A percentile compares a stretch with the other conserved stretches of the same genome.
Evolutionary conservation across 495 filamentous ascomycete species (phyloP).

Genomic region (Penicillium lagena): DNA sequence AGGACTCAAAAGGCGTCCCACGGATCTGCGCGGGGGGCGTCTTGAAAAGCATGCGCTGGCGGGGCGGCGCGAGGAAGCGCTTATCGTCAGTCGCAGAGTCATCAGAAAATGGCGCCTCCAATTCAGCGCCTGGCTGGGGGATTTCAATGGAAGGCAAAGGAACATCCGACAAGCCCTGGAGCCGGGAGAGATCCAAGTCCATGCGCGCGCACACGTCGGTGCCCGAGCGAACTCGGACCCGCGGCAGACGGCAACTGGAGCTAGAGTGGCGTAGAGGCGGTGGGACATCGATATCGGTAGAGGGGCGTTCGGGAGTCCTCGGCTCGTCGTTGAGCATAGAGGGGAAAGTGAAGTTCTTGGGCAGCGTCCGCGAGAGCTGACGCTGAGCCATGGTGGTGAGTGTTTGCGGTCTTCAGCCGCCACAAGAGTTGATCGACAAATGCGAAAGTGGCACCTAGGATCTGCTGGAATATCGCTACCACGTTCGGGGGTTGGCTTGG

Average conservation of each 20-base stretch:
- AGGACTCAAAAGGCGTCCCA: conserved; percentile 25
- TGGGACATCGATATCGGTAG: conserved; percentile 31
- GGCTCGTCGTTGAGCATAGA: conserved; percentile 46
- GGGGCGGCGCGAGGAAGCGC: conserved; percentile 43
- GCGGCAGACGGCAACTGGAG: conserved; percentile 42
- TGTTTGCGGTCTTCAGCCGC: not conserved
- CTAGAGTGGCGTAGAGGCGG: conserved; percentile 45
- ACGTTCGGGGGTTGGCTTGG: conserved; percentile 1
- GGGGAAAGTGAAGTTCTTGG: conserved; percentile 59
- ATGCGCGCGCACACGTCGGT: conserved; percentile 36
- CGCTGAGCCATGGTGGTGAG: conserved; percentile 37
- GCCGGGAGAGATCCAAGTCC: conserved; percentile 23
- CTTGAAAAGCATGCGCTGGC: conserved; percentile 49
- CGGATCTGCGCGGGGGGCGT: conserved; percentile 57
- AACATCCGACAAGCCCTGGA: conserved; percentile 31
- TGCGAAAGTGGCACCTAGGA: conserved; percentile 3
- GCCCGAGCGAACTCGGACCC: conserved; percentile 38
- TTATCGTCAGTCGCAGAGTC: conserved; percentile 26
- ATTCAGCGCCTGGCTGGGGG: conserved; percentile 20
- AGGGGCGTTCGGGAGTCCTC: conserved; percentile 51
- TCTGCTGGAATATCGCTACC: not conserved
- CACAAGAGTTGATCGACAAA: too few species aligned
- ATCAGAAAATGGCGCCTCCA: conserved; percentile 11
- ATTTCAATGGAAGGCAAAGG: conserved; percentile 58
- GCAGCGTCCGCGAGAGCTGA: conserved; percentile 57